A percentile compares a stretch with the other conserved stretches of the same genome.
Conservation (phyloP, 306 rosid species). For the Corylus heterophylla region DNA sequence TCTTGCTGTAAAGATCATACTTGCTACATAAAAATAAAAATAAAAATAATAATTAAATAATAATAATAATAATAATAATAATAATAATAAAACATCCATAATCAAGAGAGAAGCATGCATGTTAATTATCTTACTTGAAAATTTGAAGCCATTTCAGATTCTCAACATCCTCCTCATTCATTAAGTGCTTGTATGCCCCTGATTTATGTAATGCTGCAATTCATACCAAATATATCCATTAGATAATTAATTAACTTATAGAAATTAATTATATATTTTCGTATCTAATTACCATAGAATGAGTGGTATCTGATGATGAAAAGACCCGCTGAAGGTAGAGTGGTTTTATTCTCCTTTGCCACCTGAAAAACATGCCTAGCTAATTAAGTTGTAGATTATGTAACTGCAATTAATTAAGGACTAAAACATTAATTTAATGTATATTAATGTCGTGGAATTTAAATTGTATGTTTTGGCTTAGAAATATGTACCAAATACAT, state of each 20-base stretch:
- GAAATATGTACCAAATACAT: slow-evolving; percentile 65
- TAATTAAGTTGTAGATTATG: background rate
- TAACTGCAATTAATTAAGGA: background rate
- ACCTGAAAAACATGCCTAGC: slow-evolving; percentile 46
- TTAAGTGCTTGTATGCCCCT: slow-evolving; percentile 66
- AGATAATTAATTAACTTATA: too few species aligned
- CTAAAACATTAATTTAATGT: too few species aligned
- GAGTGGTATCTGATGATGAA: slow-evolving; percentile 88
- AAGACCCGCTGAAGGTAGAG: slow-evolving; percentile 79
- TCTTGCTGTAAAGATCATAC: slow-evolving; percentile 86
- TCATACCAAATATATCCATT: background rate
- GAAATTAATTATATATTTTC: background rate
- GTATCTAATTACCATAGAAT: slow-evolving; percentile 54
- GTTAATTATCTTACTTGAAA: slow-evolving; percentile 53
- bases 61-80: background rate
- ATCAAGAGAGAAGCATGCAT: background rate
- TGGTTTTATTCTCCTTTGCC: slow-evolving; percentile 63
- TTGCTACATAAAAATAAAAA: slow-evolving; percentile 46
- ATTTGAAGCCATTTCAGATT: slow-evolving; percentile 74
- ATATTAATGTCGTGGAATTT: too few species aligned
- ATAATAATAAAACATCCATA: background rate
- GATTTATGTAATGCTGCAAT: slow-evolving; percentile 69
- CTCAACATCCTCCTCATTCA: slow-evolving; percentile 75
- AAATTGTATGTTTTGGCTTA: background rate
- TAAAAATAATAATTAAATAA: background rate